phyloP scores from a whole-genome alignment of 2,329 filamentous ascomycete species.

The Aspergillus sergii region DNA sequence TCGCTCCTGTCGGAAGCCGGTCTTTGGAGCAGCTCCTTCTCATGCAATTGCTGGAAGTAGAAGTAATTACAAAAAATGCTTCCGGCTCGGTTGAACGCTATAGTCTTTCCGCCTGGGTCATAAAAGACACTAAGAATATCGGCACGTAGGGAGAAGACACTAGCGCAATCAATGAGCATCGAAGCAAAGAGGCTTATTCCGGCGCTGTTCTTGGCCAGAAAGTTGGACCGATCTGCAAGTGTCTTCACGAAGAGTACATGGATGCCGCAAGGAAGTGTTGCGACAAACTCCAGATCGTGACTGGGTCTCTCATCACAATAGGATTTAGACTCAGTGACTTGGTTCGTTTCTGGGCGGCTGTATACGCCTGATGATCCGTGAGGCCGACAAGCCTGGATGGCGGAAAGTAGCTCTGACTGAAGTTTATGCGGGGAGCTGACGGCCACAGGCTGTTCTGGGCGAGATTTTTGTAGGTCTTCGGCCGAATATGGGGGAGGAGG shows the following conservation, averaged over 20 bases:
- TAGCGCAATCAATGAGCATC: constrained; percentile 69
- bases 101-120: constrained; percentile 75
- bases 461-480: constrained; percentile 35
- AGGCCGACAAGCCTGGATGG: constrained; percentile 75
- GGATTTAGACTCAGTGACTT: constrained; percentile 78
- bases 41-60: constrained; percentile 81
- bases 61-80: constrained; percentile 92
- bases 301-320: constrained; percentile 81
- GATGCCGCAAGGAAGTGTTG: constrained; percentile 70
- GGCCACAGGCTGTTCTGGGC: constrained; percentile 34
- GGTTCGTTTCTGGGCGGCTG: constrained; percentile 68
- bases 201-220: constrained; percentile 63
- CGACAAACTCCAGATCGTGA: constrained; percentile 71
- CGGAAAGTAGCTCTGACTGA: constrained; percentile 64
- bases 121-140: constrained; percentile 83
- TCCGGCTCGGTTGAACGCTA: constrained; percentile 88
- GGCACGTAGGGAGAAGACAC: constrained; percentile 71
- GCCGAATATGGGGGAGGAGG: constrained; percentile 46
- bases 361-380: constrained; percentile 76
- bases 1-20: constrained; percentile 59
- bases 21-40: constrained; percentile 48
- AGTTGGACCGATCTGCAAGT: constrained; percentile 54
- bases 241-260: constrained; percentile 70
- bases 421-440: constrained; percentile 45
- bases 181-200: constrained; percentile 70